These are phyloP conservation scores for Picochlorum sp. DNA, from an alignment of 139 green algal genomes.

Conservation along the genomic window DNA sequence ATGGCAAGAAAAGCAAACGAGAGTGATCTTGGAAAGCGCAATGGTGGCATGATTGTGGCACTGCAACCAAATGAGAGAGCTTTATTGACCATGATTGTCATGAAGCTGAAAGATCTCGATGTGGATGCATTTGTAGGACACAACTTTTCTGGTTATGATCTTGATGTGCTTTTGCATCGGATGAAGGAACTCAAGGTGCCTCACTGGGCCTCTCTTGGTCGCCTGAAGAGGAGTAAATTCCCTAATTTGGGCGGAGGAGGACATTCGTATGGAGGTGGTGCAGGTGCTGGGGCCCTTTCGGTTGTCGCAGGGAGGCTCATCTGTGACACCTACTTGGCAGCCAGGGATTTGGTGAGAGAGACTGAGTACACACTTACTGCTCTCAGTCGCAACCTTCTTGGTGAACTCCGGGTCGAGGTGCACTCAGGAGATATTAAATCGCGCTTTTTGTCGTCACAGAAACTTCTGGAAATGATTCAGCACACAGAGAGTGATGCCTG, in stretches of 20 bases:
- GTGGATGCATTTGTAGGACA: slow-evolving; percentile 92
- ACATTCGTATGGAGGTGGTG: slow-evolving; percentile 76
- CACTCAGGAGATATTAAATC: slow-evolving; percentile 38
- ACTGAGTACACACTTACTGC: slow-evolving; percentile 90
- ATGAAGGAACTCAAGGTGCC: slow-evolving; percentile 89
- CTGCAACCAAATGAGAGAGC: slow-evolving; percentile 67
- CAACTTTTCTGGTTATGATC: slow-evolving; percentile 87
- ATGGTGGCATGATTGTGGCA: slow-evolving; percentile 58
- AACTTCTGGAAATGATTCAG: slow-evolving; percentile 64
- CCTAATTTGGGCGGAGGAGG: slow-evolving; percentile 76
- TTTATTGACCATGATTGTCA: slow-evolving; percentile 82
- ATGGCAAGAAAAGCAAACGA: slow-evolving; percentile 54
- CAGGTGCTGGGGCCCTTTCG: slow-evolving; percentile 27
- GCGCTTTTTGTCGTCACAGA: slow-evolving; percentile 36
- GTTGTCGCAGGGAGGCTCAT: slow-evolving; percentile 74
- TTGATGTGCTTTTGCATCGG: slow-evolving; percentile 85
- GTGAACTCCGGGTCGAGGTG: slow-evolving; percentile 63
- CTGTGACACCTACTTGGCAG: slow-evolving; percentile 92
- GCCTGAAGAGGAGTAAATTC: slow-evolving; percentile 78
- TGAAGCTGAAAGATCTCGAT: slow-evolving; percentile 67
- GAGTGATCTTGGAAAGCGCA: slow-evolving; percentile 45
- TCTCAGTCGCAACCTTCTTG: slow-evolving; percentile 71
- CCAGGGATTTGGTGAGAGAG: slow-evolving; percentile 83
- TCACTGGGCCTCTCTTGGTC: slow-evolving; percentile 86
- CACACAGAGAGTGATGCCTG: slow-evolving; percentile 83